Conservation (phyloP, 208 protist species). For the Acanthamoeba sp. region DNA sequence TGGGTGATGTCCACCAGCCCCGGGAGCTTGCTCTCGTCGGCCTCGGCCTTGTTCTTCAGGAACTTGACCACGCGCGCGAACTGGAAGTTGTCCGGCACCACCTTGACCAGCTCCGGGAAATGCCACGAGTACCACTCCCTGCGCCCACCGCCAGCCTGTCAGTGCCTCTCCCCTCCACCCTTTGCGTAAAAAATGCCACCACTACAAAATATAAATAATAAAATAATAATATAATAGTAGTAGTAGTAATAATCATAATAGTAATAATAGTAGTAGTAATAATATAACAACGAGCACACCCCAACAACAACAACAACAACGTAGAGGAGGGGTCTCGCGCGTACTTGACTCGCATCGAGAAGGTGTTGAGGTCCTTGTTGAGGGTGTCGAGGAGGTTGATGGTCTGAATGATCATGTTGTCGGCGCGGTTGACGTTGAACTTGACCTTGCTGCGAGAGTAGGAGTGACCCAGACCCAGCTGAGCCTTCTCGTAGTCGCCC, state of each 20-base stretch:
- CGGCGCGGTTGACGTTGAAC: conserved; percentile 98
- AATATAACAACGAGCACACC: too few relatives aligned
- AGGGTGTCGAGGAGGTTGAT: conserved; percentile 98
- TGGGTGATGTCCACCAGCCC: conserved; percentile 88
- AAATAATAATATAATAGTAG: too few relatives aligned
- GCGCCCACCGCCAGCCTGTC: too few relatives aligned
- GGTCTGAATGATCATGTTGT: conserved; percentile 99
- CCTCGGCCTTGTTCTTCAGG: conserved; percentile 89
- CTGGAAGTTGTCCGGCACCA: conserved; percentile 97
- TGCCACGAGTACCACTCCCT: conserved; percentile 99
- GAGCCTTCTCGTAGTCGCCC: conserved; percentile 96
- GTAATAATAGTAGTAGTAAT: too few relatives aligned
- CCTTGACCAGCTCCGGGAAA: conserved; percentile 99
- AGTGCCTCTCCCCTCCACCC: background rate
- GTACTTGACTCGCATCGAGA: conserved; percentile 97
- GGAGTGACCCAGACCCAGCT: conserved; percentile 98
- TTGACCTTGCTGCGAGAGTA: conserved; percentile 99
- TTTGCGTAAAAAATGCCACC: conserved; percentile 13
- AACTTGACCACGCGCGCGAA: conserved; percentile 95
- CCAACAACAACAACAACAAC: too few relatives aligned
- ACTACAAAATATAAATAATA: too few relatives aligned
- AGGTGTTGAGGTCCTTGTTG: conserved; percentile 99
- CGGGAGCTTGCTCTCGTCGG: conserved; percentile 75
- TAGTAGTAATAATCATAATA: too few relatives aligned
- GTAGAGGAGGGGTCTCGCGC: background rate